phyloP scores from a whole-genome alignment of 306 rosid genomes.

The Castanea sativa region DNA sequence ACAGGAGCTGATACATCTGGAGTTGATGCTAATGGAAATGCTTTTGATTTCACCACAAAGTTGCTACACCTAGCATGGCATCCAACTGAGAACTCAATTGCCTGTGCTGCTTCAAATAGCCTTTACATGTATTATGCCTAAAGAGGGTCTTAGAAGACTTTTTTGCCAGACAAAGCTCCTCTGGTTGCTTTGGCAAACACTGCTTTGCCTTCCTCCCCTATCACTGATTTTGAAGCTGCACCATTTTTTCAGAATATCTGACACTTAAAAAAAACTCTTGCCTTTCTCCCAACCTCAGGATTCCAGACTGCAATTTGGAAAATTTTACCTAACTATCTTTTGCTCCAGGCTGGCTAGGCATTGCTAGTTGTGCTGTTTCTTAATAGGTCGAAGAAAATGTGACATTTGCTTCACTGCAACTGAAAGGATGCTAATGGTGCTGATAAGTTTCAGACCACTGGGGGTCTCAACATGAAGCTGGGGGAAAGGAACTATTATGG shows the following conservation, averaged over 20 bases:
- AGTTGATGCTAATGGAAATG: conserved; percentile 53
- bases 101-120: conserved; percentile 78
- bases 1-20: conserved; percentile 53
- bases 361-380: neutral
- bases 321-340: conserved; percentile 12
- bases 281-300: conserved; percentile 24
- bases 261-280: conserved; percentile 12
- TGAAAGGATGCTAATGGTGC: conserved; percentile 7
- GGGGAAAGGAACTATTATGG: conserved; percentile 7
- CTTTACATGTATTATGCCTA: conserved; percentile 67
- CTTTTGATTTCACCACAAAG: conserved; percentile 59
- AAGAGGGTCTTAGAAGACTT: conserved; percentile 23
- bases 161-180: conserved; percentile 21
- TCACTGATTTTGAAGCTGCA: conserved; percentile 19
- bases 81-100: conserved; percentile 62
- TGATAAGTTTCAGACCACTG: conserved; percentile 9
- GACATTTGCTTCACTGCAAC: conserved; percentile 15
- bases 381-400: neutral
- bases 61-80: conserved; percentile 77
- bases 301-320: conserved; percentile 15
- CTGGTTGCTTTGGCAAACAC: conserved; percentile 17
- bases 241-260: conserved; percentile 21
- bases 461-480: conserved; percentile 18
- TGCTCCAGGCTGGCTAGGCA: neutral
- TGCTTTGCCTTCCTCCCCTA: conserved; percentile 18